phyloP scores from a whole-genome alignment of 805 yeast genomes.

The Cyberlindnera xylosilytica region DNA sequence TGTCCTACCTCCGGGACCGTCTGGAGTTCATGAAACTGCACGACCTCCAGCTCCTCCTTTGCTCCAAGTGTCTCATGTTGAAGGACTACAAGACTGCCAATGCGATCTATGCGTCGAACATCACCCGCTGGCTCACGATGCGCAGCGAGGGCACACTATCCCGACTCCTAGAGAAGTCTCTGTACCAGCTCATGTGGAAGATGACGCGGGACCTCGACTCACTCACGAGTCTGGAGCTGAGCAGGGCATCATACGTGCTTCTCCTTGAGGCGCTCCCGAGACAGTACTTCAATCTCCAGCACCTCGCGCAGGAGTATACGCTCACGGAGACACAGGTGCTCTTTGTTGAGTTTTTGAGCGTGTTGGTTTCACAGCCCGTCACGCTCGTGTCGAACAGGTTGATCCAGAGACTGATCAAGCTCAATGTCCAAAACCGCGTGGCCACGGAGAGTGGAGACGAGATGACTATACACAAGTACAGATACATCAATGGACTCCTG shows the following conservation, averaged over 20 bases:
- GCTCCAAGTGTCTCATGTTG: conserved; percentile 13
- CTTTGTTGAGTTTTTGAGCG: conserved; percentile 8
- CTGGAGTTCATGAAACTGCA: conserved; percentile 12
- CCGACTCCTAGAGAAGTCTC: conserved; percentile 13
- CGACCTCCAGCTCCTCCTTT: conserved; percentile 11
- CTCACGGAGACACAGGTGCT: conserved; percentile 12
- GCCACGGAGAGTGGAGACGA: conserved; percentile 9
- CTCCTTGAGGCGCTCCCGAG: conserved; percentile 18
- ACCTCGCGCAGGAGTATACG: background rate
- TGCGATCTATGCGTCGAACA: conserved; percentile 8
- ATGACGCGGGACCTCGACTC: conserved; percentile 7
- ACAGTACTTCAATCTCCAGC: conserved; percentile 11
- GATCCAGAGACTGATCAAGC: conserved; percentile 9
- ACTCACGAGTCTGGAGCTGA: background rate
- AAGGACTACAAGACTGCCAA: conserved; percentile 10
- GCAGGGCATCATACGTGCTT: conserved; percentile 5
- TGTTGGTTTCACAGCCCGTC: conserved; percentile 8
- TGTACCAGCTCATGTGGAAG: conserved; percentile 19
- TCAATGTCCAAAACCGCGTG: conserved; percentile 8
- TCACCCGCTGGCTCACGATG: conserved; percentile 8
- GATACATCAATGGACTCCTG: conserved; percentile 13
- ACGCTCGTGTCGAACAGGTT: conserved; percentile 7
- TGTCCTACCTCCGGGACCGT: conserved; percentile 12
- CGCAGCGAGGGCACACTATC: conserved; percentile 2
- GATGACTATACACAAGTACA: conserved; percentile 17